Percentiles rank a stretch among this genome's conserved stretches.
Evolutionary conservation across 2,329 filamentous ascomycete species (phyloP).

Genomic region (Fonsecaea pedrosoi): DNA sequence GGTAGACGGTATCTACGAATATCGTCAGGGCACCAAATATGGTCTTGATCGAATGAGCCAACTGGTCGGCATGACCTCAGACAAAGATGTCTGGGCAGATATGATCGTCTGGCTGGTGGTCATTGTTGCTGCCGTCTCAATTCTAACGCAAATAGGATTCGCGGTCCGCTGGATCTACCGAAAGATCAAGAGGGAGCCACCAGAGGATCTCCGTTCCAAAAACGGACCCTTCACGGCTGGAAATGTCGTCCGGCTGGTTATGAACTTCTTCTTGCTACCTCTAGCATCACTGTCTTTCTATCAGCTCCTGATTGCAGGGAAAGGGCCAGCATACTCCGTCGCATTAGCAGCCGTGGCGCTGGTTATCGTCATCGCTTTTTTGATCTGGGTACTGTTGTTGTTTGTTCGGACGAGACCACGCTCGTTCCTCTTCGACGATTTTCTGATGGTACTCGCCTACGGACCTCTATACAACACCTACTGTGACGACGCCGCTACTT

Average conservation of each 20-base stretch:
- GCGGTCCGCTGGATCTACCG: conserved; percentile 77
- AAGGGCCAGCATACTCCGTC: conserved; percentile 73
- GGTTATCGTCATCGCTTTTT: conserved; percentile 73
- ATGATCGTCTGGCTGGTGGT: conserved; percentile 90
- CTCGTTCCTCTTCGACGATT: conserved; percentile 88
- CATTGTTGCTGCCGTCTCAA: conserved; percentile 71
- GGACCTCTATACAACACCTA: conserved; percentile 98
- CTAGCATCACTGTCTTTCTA: conserved; percentile 87
- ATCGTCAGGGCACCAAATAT: conserved; percentile 72
- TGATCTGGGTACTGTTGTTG: conserved; percentile 78
- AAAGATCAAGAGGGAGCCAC: conserved; percentile 71
- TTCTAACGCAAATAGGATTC: conserved; percentile 79
- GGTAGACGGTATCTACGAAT: conserved; percentile 79
- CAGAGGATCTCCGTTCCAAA: conserved; percentile 88
- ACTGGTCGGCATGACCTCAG: conserved; percentile 77
- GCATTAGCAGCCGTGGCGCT: conserved; percentile 78
- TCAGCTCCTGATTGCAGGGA: conserved; percentile 77
- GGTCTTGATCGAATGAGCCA: conserved; percentile 82
- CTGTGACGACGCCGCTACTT: conserved; percentile 88
- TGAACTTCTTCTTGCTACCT: conserved; percentile 91
- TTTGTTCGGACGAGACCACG: conserved; percentile 82
- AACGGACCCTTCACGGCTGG: conserved; percentile 86
- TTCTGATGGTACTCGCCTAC: conserved; percentile 86
- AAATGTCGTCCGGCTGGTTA: conserved; percentile 81
- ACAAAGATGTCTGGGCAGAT: conserved; percentile 86